Evolutionary conservation across 192 early-diverging fungal genomes (phyloP), one percentile per base, ranked within the genome.

Genomic region (Backusella westeae): DNA sequence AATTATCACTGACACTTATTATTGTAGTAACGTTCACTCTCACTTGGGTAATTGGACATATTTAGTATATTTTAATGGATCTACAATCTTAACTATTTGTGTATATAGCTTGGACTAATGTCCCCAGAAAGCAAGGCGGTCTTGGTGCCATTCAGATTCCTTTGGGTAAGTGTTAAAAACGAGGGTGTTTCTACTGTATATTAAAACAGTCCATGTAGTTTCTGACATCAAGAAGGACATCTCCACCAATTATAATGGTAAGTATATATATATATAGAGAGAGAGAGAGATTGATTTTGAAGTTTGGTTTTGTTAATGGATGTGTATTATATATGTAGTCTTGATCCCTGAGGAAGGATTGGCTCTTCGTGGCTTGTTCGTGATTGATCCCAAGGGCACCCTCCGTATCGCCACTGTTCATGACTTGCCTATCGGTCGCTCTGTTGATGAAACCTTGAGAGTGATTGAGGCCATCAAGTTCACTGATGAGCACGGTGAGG

Each of bases 131-230:
- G 86, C 84, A 96, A 81, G 97, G 97, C 81, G 96, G 97, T 85
- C 87, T 98, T 38, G 97, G 97, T 71, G 86, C 88, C 71, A 91
- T 98, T 89, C 89, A 94, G 75, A 95, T 97, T 87, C 97, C 97
- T 63, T 56, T 75, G 17, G 44, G 70, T 71, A 71, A 46, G 23
- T 3, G n/a, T 0, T 8, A 10, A 63, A 12, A 63, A 14, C 23
- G 53, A 26, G 56, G 4, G 56, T 21, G 6, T 8, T 34, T 26
- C 2, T 15, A 44, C 0, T 15, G 14, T 3, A 44, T 44, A 5
- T 5, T 44, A 44, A 44, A 17, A 17, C 12, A 44, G 32, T 42
- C 6, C 34, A 32, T 44, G 21, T 71, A 71, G 70, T 71, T 49
- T 72, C 78, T 53, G 77, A 82, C 65, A 75, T 69, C 78, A 98